phyloP scores from a whole-genome alignment of 2,329 filamentous ascomycete species.

The Ascocoryne sarcoides region DNA sequence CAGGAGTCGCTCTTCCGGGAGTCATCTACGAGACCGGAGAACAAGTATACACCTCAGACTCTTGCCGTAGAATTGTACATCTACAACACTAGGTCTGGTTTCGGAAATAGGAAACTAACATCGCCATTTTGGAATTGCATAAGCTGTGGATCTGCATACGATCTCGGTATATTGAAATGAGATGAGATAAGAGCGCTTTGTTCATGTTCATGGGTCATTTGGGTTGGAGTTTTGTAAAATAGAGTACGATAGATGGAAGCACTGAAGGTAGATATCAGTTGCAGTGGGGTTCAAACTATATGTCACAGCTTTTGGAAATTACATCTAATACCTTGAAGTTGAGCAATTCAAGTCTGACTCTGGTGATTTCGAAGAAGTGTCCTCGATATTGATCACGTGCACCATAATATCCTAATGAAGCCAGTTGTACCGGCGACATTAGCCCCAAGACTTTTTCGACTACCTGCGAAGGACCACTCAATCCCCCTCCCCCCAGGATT shows the following conservation, averaged over 20 bases:
- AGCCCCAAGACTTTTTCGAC: too few relatives aligned
- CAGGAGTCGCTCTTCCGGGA: background rate
- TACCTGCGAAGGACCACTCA: background rate
- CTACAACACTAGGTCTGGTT: slow-evolving; percentile 4
- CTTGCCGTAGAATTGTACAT: slow-evolving; percentile 7
- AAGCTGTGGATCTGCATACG: slow-evolving; percentile 12
- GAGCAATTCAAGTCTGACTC: background rate
- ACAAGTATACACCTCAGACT: background rate
- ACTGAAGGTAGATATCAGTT: slow-evolving; percentile 4
- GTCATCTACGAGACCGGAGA: background rate
- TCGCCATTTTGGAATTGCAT: slow-evolving; percentile 9
- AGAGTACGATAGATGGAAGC: slow-evolving; percentile 16
- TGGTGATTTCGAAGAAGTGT: background rate
- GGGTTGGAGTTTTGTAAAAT: slow-evolving; percentile 21
- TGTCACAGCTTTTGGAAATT: background rate
- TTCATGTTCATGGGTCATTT: slow-evolving; percentile 16
- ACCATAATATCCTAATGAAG: too few relatives aligned
- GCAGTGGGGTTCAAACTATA: background rate
- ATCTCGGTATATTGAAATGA: slow-evolving; percentile 14
- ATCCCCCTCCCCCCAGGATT: background rate
- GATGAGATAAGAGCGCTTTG: slow-evolving; percentile 12
- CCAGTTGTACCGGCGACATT: too few relatives aligned
- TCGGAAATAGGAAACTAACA: slow-evolving; percentile 3
- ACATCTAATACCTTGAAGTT: background rate
- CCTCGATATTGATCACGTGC: too few relatives aligned